Evolutionary conservation across 2,329 filamentous ascomycete species (phyloP).

Genomic region (Hypoxylon sp.): DNA sequence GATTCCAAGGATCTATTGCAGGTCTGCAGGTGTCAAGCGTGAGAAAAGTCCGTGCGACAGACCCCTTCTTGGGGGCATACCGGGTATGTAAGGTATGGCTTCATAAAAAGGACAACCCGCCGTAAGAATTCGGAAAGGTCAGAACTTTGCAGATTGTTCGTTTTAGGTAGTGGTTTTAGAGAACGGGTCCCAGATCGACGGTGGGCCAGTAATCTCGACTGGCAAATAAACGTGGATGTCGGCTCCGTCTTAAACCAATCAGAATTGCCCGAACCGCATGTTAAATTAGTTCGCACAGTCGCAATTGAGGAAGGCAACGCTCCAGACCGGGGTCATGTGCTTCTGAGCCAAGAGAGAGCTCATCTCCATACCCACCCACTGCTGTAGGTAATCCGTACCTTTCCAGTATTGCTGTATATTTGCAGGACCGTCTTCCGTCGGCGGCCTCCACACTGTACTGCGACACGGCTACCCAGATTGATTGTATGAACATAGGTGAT

Average conservation of each 20-base stretch:
- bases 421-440: conserved; percentile 18
- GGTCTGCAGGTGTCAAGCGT: neutral
- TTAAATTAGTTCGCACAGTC: conserved; percentile 42
- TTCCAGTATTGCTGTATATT: conserved; percentile 22
- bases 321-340: conserved; percentile 37
- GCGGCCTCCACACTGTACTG: conserved; percentile 41
- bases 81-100: neutral
- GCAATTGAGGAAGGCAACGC: conserved; percentile 29
- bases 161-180: conserved; percentile 1
- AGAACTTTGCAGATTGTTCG: conserved; percentile 20
- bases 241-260: conserved; percentile 32
- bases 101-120: conserved; percentile 4
- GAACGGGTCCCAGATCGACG: conserved; percentile 37
- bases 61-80: conserved; percentile 7
- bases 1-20: neutral
- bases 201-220: conserved; percentile 44
- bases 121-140: conserved; percentile 14
- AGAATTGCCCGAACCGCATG: conserved; percentile 37
- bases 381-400: conserved; percentile 28
- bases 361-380: conserved; percentile 29
- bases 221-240: conserved; percentile 44
- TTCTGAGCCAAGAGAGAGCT: conserved; percentile 30
- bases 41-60: conserved; percentile 19
- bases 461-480: neutral
- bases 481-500: conserved; percentile 11